phyloP scores from a whole-genome alignment of 805 yeast genomes.

The Wickerhamiella lipophila region DNA sequence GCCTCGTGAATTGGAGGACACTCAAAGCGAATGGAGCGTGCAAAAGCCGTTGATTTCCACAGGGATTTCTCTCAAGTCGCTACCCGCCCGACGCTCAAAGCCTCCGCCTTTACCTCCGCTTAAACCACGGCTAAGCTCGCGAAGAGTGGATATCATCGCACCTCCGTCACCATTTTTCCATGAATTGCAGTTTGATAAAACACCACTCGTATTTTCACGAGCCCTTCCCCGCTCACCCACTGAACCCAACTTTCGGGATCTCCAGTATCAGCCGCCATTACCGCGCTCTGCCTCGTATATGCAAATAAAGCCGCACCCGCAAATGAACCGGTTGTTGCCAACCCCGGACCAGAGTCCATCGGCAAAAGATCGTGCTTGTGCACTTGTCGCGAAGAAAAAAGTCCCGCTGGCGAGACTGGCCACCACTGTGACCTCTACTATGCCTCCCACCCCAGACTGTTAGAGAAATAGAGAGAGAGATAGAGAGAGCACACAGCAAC shows the following conservation, averaged over 20 bases:
- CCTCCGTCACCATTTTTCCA: conserved; percentile 9
- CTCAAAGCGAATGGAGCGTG: too few species aligned
- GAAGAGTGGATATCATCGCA: conserved; percentile 4
- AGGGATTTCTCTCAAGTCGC: neutral
- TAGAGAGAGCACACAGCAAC: too few species aligned
- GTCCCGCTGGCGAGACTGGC: conserved; percentile 4
- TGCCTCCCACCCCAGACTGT: conserved; percentile 4
- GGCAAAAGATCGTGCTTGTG: neutral
- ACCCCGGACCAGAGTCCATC: conserved; percentile 7
- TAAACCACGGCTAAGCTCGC: neutral
- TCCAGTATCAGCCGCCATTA: neutral
- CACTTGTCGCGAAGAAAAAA: neutral
- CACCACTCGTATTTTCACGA: neutral
- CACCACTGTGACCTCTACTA: neutral
- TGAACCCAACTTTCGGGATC: conserved; percentile 4
- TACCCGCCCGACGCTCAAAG: neutral
- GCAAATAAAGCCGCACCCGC: neutral
- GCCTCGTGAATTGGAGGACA: neutral
- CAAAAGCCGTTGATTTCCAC: neutral
- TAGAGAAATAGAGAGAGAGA: too few species aligned
- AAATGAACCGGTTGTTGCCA: neutral
- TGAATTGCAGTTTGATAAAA: neutral
- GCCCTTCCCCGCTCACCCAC: conserved; percentile 7
- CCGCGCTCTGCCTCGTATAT: neutral
- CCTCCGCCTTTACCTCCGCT: conserved; percentile 1